phyloP scores from a whole-genome alignment of 2,329 filamentous ascomycete genomes.

The Pezicula carpinea region DNA sequence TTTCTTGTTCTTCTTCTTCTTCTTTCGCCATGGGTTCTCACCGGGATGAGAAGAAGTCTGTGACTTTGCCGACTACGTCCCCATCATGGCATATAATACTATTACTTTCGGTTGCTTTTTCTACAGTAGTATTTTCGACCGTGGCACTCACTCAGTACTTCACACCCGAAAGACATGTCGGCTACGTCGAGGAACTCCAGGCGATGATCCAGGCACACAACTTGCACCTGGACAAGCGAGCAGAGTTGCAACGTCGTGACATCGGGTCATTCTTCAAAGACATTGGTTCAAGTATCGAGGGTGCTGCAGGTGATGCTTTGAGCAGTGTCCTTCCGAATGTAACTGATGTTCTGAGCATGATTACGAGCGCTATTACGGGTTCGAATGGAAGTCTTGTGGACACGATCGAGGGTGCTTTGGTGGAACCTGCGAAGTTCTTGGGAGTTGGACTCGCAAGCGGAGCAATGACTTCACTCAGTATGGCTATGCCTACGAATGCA shows the following conservation, averaged over 20 bases:
- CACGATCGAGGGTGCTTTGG: background rate
- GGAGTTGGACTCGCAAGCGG: background rate
- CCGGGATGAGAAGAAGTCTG: background rate
- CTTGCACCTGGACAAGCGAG: background rate
- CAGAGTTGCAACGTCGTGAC: background rate
- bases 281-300: too few relatives aligned
- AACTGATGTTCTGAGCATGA: background rate
- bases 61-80: background rate
- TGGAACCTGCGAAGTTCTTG: background rate
- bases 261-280: background rate
- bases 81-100: background rate
- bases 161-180: background rate
- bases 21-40: background rate
- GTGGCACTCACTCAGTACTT: background rate
- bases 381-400: background rate
- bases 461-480: background rate
- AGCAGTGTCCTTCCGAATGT: background rate
- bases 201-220: background rate
- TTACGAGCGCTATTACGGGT: background rate
- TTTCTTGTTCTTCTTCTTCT: background rate
- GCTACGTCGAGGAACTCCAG: background rate
- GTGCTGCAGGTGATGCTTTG: background rate
- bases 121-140: background rate
- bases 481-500: background rate
- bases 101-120: background rate